Conservation (phyloP, 192 early-diverging fungal genomes). For the Gamsiella multidivaricata region DNA sequence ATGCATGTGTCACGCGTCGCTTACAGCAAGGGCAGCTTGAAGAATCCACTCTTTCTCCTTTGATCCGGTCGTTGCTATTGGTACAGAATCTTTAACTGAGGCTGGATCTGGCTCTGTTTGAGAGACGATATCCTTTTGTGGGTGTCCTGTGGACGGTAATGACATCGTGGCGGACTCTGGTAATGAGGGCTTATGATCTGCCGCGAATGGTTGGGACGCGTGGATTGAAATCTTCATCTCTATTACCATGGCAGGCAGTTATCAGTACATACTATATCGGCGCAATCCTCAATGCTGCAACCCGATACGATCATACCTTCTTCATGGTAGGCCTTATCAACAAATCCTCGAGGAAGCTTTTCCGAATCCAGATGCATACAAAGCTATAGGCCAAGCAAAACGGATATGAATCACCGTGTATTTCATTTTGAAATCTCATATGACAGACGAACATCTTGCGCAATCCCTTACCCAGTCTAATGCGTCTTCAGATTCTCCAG, state of each 20-base stretch:
- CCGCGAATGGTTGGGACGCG: slow-evolving; percentile 19
- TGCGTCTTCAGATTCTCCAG: slow-evolving; percentile 52
- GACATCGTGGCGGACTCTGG: slow-evolving; percentile 18
- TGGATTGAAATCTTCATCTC: slow-evolving; percentile 51
- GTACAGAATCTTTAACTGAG: background rate
- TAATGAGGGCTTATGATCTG: slow-evolving; percentile 38
- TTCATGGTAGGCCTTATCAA: slow-evolving; percentile 62
- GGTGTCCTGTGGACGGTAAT: background rate
- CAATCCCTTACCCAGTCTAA: slow-evolving; percentile 70
- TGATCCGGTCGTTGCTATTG: background rate
- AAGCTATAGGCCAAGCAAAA: slow-evolving; percentile 10
- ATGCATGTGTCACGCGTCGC: too few relatives aligned
- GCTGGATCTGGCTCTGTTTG: slow-evolving; percentile 1
- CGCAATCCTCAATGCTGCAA: too few relatives aligned
- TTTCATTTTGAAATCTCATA: too few relatives aligned
- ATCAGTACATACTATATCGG: too few relatives aligned
- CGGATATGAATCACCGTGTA: too few relatives aligned
- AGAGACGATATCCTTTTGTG: background rate
- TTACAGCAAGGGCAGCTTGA: slow-evolving; percentile 46
- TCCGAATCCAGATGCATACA: slow-evolving; percentile 54
- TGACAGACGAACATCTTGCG: too few relatives aligned
- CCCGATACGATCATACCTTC: slow-evolving; percentile 24
- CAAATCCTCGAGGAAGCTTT: slow-evolving; percentile 57
- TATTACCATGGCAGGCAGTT: background rate
- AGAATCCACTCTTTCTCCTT: slow-evolving; percentile 51